Conservation (phyloP, 768 basidiomycete species). For the Boletus subparvulus region DNA sequence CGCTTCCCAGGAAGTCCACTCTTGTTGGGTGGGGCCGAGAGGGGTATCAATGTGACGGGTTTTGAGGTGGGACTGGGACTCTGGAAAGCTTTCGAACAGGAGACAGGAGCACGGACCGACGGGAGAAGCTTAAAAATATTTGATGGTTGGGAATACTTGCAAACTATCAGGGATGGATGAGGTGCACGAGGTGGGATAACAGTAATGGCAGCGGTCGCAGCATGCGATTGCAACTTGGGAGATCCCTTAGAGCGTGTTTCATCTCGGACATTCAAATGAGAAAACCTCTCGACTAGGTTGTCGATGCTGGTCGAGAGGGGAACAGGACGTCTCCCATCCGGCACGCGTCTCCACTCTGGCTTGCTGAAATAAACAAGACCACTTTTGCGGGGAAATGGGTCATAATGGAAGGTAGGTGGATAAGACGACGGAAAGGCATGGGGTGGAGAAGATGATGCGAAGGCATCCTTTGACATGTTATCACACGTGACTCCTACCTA, state of each 20-base stretch:
- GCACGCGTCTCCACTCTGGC: constrained; percentile 7
- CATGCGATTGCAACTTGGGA: neutral
- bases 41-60: constrained; percentile 11
- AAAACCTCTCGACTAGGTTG: constrained; percentile 12
- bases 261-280: constrained; percentile 16
- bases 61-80: neutral
- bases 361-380: neutral
- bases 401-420: constrained; percentile 12
- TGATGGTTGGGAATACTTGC: neutral
- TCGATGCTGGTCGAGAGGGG: neutral
- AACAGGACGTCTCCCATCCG: too few relatives aligned
- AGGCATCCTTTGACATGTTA: neutral
- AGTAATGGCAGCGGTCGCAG: constrained; percentile 20
- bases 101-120: neutral
- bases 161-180: constrained; percentile 10
- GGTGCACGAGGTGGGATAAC: constrained; percentile 15
- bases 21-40: neutral
- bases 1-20: neutral
- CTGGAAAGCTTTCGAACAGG: constrained; percentile 1
- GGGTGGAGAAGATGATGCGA: constrained; percentile 2
- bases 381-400: constrained; percentile 20
- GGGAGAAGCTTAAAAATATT: neutral
- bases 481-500: too few relatives aligned
- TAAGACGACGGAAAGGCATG: constrained; percentile 19
- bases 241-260: neutral